Base-by-base conservation (phyloP, 169 alveolate species). In the Nephromyces sp. region DNA sequence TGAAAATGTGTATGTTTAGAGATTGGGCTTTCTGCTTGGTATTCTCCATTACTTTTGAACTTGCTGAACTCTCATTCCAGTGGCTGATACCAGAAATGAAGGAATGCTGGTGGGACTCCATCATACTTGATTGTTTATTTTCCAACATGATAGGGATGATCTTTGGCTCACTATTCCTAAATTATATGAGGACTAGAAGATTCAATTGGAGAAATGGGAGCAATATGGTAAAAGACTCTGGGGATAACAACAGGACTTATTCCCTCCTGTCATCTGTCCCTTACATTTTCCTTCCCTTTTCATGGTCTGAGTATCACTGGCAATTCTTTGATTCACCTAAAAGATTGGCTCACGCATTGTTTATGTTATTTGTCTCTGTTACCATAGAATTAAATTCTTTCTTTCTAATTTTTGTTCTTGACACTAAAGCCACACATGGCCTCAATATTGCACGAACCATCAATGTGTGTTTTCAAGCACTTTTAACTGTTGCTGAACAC, bases 41-140 rank as follows among this genome's bases (percentile, higher is more conserved):
- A 15, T 66, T 57, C 6, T 72, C 80, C 1, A 2, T 72, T 1
- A 5, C 34, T 15, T 78, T 72, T 32, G 84, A 78, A 51, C 6
- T 72, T 0, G 67, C 68, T 25, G 84, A 78, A 62, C 57, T 72
- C 61, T 67, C 80, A 24, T 61, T 78, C 33, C 80, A 72, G 67
- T 78, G 84, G 84, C 74, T 78, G 29, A 52, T 78, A 28, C 84
- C 84, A n/a, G 84, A 78, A 74, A 57, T 78, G 63, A 74, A 69
- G 43, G 84, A 78, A 33, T 78, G 84, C 66, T 78, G 84, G 84
- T 78, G 84, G 84, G 84, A 78, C 57, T 65, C 77, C 22, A 33
- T 78, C 1, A 32, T 78, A n/a, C 25, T 78, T 0, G 84, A 78
- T 31, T 76, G 74, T 0, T 25, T 78, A 6, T 30, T 71, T 6